phyloP scores from a whole-genome alignment of 352 stramenopile genomes.

The Saprolegnia diclina region DNA sequence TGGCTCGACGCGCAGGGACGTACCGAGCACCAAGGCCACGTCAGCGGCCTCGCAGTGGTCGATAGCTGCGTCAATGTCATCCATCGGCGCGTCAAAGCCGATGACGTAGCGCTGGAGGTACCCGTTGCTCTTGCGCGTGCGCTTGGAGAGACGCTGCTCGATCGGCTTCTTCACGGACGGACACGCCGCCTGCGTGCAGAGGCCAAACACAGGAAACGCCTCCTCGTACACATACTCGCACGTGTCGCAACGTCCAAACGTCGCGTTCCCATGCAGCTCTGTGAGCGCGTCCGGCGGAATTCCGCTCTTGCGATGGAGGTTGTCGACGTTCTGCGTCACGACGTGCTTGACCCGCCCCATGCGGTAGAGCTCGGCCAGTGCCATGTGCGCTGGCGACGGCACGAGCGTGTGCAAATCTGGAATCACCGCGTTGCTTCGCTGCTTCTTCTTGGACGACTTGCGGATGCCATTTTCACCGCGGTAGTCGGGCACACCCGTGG shows the following conservation, averaged over 20 bases:
- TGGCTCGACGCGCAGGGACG: constrained; percentile 65
- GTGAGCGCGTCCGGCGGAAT: constrained; percentile 47
- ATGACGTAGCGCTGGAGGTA: constrained; percentile 71
- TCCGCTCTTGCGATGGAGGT: constrained; percentile 77
- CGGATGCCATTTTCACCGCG: constrained; percentile 74
- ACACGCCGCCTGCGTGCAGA: constrained; percentile 59
- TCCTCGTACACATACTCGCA: constrained; percentile 78
- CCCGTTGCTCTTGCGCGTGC: constrained; percentile 70
- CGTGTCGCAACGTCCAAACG: constrained; percentile 74
- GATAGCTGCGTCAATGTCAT: constrained; percentile 72
- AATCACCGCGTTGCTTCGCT: constrained; percentile 28
- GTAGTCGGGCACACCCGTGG: constrained; percentile 73
- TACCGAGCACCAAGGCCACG: constrained; percentile 70
- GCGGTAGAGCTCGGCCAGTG: constrained; percentile 64
- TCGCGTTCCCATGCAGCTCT: constrained; percentile 80
- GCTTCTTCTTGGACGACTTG: constrained; percentile 30
- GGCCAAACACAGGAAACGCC: constrained; percentile 59
- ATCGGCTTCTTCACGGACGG: constrained; percentile 58
- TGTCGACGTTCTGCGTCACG: constrained; percentile 81
- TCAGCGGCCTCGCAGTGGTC: constrained; percentile 72
- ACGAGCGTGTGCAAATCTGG: constrained; percentile 64
- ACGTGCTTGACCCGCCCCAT: constrained; percentile 69
- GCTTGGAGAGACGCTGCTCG: constrained; percentile 52
- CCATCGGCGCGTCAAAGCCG: constrained; percentile 71
- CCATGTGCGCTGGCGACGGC: constrained; percentile 76